These are phyloP conservation scores for Lignosus rhinocerotis DNA, from an alignment of 1,284 basidiomycete genomes.

Conservation along the genomic window DNA sequence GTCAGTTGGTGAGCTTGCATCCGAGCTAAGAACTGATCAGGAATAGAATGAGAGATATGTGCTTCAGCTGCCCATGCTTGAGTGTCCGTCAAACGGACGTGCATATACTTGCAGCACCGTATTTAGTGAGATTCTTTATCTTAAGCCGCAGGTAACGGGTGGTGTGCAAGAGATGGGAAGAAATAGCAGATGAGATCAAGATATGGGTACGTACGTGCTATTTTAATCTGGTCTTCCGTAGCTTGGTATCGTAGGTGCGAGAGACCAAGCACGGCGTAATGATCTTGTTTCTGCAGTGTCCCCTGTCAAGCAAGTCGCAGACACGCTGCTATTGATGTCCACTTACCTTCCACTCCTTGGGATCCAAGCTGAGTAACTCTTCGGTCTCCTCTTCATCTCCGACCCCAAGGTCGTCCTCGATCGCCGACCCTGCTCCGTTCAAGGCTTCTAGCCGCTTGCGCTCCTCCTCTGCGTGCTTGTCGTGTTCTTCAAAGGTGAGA, in stretches of 20 bases:
- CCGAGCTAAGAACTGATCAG: too few species aligned
- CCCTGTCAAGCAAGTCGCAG: not conserved
- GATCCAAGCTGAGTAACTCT: slow-evolving; percentile 78
- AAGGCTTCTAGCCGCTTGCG: slow-evolving; percentile 52
- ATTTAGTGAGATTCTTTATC: too few species aligned
- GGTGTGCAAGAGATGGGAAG: not conserved
- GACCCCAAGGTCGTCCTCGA: slow-evolving; percentile 88
- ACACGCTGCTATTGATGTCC: too few species aligned
- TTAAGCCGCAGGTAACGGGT: not conserved
- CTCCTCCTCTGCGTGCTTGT: slow-evolving; percentile 61
- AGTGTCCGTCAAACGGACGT: too few species aligned
- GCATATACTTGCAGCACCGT: not conserved
- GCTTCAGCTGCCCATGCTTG: too few species aligned
- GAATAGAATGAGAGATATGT: too few species aligned
- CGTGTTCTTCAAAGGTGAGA: slow-evolving; percentile 80
- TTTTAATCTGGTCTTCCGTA: slow-evolving; percentile 91
- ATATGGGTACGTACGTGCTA: slow-evolving; percentile 74
- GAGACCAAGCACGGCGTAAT: slow-evolving; percentile 94
- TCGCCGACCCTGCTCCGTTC: slow-evolving; percentile 54
- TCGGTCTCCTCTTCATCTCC: slow-evolving; percentile 88
- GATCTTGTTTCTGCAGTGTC: slow-evolving; percentile 85
- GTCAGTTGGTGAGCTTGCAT: not conserved
- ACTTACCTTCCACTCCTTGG: slow-evolving; percentile 96
- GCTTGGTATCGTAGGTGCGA: slow-evolving; percentile 90
- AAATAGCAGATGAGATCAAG: not conserved